Conservation (phyloP, 176 grass and related monocot species). For the Puya raimondii region DNA sequence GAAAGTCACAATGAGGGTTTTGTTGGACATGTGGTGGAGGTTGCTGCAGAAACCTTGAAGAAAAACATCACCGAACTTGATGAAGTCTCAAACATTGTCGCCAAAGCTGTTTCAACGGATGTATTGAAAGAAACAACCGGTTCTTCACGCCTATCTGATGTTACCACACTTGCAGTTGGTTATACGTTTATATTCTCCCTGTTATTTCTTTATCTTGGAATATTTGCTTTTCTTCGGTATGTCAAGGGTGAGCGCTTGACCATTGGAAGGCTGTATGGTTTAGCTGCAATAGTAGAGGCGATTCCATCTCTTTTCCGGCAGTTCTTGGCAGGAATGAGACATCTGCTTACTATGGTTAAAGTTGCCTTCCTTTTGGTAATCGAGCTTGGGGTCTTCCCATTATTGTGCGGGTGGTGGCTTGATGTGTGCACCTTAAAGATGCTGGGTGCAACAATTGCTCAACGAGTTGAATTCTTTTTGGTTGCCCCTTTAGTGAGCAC, state of each 20-base stretch:
- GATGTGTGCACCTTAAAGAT: constrained; percentile 98
- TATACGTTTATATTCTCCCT: constrained; percentile 76
- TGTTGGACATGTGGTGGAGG: constrained; percentile 61
- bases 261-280: constrained; percentile 81
- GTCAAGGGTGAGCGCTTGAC: constrained; percentile 71
- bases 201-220: constrained; percentile 76
- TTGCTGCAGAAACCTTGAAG: constrained; percentile 71
- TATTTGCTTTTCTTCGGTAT: constrained; percentile 84
- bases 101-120: constrained; percentile 22
- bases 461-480: constrained; percentile 92
- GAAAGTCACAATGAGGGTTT: constrained; percentile 62
- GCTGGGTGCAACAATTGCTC: constrained; percentile 75
- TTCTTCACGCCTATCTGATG: constrained; percentile 83
- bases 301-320: constrained; percentile 89
- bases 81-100: constrained; percentile 40
- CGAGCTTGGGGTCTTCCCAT: constrained; percentile 94
- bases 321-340: constrained; percentile 77
- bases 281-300: constrained; percentile 65
- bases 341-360: constrained; percentile 96
- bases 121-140: constrained; percentile 50
- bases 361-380: constrained; percentile 96
- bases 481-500: constrained; percentile 81
- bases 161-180: constrained; percentile 86
- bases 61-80: constrained; percentile 56
- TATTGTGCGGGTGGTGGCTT: constrained; percentile 99